Conservation (phyloP, 495 filamentous ascomycete species). For the Cairneyella variabilis region DNA sequence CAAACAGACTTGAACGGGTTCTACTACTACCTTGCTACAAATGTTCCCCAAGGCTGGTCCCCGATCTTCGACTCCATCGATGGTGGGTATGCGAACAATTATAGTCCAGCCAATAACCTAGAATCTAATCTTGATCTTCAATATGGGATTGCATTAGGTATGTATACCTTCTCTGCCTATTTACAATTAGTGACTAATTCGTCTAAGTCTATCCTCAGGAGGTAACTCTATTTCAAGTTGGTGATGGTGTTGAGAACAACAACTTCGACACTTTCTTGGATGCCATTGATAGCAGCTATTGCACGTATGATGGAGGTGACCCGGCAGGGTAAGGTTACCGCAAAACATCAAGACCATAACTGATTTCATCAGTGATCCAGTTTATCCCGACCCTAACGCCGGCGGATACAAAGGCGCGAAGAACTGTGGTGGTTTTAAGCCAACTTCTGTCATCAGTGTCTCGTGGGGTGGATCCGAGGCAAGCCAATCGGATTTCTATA, state of each 20-base stretch:
- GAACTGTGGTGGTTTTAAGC: not conserved
- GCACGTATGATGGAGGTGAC: constrained; percentile 3
- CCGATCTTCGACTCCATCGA: constrained; percentile 16
- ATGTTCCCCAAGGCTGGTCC: not conserved
- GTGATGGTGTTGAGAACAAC: not conserved
- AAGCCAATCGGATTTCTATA: constrained; percentile 29
- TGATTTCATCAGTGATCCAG: constrained; percentile 1
- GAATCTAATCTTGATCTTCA: constrained; percentile 10
- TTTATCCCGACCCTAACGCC: constrained; percentile 2
- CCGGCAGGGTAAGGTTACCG: too few relatives aligned
- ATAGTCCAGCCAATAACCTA: not conserved
- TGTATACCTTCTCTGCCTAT: not conserved
- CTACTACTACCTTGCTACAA: not conserved
- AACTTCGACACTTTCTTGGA: constrained; percentile 6
- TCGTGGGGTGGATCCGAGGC: constrained; percentile 3
- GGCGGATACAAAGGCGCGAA: constrained; percentile 4
- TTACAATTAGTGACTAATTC: not conserved
- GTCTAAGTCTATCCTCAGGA: constrained; percentile 11
- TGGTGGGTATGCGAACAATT: not conserved
- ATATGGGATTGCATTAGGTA: constrained; percentile 11
- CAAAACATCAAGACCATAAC: too few relatives aligned
- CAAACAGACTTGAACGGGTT: constrained; percentile 12
- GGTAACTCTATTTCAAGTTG: constrained; percentile 11
- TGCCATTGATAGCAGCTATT: constrained; percentile 8
- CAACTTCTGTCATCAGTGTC: not conserved